Evolutionary conservation across 2,329 filamentous ascomycete genomes (phyloP), one percentile per base, ranked within the genome.

Genomic region (Trichoderma sp.): DNA sequence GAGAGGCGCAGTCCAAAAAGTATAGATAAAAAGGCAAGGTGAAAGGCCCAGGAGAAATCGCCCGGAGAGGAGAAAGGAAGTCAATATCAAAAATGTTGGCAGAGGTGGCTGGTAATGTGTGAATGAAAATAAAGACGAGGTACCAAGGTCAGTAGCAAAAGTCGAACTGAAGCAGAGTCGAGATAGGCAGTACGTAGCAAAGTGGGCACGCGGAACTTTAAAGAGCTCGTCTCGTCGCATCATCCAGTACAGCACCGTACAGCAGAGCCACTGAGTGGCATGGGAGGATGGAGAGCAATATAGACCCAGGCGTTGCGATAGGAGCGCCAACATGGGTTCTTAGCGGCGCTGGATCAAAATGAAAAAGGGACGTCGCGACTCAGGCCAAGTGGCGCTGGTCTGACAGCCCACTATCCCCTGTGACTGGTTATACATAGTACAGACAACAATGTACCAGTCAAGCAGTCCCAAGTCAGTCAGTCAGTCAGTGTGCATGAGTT

Each of bases 1-100:
- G 76, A 76, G 75, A 77, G 72, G 37, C 53, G 64, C 48, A 7
- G 10, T 32, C n/a, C 32, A 2, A 19, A 27, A 8, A 0, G 50
- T 65, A 12, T 32, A 59, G 27, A 27, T 22, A 45, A 32, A 32
- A 39, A 57, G 19, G 19, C 13, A 45, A 54, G 61, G 32, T 34
- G n/a, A 3, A 35, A 39, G 29, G 27, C 13, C 4, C n/a, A 25
- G 27, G 10, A 27, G n/a, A 32, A 19, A 32, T n/a, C 17, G 52
- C 7, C 22, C 27, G 9, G 52, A 2, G 34, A 34, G 59, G 59
- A 48, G 17, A 22, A 1, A 42, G 39, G 17, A 45, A 39, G 25
- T 34, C 25, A 19, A 45, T 58, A 68, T 64, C 54, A 66, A 52
- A 48, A 22, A 10, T 45, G n/a, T 1, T 48, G 22, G 19, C 22